A percentile compares a stretch with the other conserved stretches of the same genome.
Conservation (phyloP, 495 filamentous ascomycete genomes). For the Alectoria sarmentosa region DNA sequence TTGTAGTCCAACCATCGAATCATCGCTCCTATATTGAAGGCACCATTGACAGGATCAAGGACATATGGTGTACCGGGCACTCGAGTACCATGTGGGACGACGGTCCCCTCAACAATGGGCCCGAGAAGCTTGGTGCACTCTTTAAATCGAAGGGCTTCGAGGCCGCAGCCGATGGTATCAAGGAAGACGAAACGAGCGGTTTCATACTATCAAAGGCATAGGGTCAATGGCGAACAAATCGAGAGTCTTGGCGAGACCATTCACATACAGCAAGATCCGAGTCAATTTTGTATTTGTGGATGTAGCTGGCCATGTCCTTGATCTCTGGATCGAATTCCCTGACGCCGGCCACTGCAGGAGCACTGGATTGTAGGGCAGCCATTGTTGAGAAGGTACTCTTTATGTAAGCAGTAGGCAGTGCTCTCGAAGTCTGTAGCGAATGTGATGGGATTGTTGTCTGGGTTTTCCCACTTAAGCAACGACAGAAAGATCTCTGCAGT, state of each 20-base stretch:
- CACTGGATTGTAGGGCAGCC: slow-evolving; percentile 38
- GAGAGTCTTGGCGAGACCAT: background rate
- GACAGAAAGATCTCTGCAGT: slow-evolving; percentile 7
- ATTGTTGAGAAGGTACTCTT: slow-evolving; percentile 39
- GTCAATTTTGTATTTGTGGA: slow-evolving; percentile 83
- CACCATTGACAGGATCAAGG: slow-evolving; percentile 89
- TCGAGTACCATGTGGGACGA: slow-evolving; percentile 86
- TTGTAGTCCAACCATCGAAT: slow-evolving; percentile 99
- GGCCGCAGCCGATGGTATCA: slow-evolving; percentile 92
- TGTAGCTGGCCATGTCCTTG: slow-evolving; percentile 86
- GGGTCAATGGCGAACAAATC: slow-evolving; percentile 4
- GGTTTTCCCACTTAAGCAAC: background rate
- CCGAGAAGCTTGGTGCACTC: slow-evolving; percentile 93
- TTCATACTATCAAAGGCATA: slow-evolving; percentile 59
- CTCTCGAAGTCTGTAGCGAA: background rate
- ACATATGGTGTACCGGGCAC: slow-evolving; percentile 91
- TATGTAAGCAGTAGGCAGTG: slow-evolving; percentile 8
- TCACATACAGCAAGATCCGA: slow-evolving; percentile 83
- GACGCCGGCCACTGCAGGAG: slow-evolving; percentile 32
- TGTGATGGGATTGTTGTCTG: too few relatives aligned
- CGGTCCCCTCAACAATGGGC: slow-evolving; percentile 84
- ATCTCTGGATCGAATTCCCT: slow-evolving; percentile 78
- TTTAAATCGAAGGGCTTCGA: slow-evolving; percentile 92
- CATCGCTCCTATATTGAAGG: slow-evolving; percentile 98
- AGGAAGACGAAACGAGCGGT: slow-evolving; percentile 85